phyloP scores from a whole-genome alignment of 176 grass and related monocot species.

The Pontederia crassipes region DNA sequence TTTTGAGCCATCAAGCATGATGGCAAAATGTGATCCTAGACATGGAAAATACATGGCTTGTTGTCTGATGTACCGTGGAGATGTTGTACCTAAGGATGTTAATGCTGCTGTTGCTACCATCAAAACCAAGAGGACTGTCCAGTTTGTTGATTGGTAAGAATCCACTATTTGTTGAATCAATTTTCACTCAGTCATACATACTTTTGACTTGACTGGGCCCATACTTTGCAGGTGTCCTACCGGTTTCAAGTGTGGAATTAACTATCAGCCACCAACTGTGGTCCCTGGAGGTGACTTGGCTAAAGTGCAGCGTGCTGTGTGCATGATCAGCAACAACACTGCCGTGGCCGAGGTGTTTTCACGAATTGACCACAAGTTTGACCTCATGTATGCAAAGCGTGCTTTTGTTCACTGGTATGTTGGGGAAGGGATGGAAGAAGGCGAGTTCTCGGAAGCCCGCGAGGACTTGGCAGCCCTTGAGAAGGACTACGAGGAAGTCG shows the following conservation, averaged over 20 bases:
- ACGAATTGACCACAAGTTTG: slow-evolving; percentile 87
- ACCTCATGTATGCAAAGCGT: slow-evolving; percentile 79
- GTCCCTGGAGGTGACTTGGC: slow-evolving; percentile 81
- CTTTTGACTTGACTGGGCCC: slow-evolving; percentile 2
- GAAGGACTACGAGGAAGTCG: slow-evolving; percentile 86
- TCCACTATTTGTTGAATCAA: not conserved
- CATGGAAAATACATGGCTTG: slow-evolving; percentile 19
- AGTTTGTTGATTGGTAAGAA: slow-evolving; percentile 13
- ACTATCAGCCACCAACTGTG: slow-evolving; percentile 85
- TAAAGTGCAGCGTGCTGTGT: slow-evolving; percentile 84
- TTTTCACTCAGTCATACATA: not conserved
- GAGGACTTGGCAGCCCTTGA: slow-evolving; percentile 84
- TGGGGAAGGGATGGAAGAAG: slow-evolving; percentile 87
- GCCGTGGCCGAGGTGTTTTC: slow-evolving; percentile 83
- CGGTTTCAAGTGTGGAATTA: slow-evolving; percentile 94
- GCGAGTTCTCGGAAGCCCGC: slow-evolving; percentile 80
- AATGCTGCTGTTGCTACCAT: slow-evolving; percentile 15
- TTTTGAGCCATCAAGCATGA: slow-evolving; percentile 15
- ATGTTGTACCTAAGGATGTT: slow-evolving; percentile 14
- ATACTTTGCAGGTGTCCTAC: slow-evolving; percentile 55
- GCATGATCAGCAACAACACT: slow-evolving; percentile 98
- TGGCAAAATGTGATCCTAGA: slow-evolving; percentile 11
- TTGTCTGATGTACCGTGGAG: slow-evolving; percentile 14
- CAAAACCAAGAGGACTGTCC: slow-evolving; percentile 11
- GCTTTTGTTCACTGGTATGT: slow-evolving; percentile 94